Base-by-base conservation (phyloP, 1,284 basidiomycete genomes). In the Pyrrhoderma lamaoense region DNA sequence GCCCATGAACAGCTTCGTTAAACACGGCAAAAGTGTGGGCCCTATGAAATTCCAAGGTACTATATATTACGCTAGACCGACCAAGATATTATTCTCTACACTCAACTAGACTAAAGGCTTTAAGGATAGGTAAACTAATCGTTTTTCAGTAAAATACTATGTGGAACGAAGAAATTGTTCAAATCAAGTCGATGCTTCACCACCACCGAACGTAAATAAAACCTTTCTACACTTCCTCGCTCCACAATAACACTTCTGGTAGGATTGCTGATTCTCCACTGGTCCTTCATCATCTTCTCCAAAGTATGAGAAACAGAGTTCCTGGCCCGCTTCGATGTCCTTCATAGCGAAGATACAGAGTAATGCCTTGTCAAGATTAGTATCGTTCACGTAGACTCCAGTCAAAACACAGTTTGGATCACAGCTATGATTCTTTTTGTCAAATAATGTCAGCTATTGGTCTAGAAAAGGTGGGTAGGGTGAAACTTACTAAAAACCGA, bases 401-500 rank as follows among this genome's bases (percentile, higher is more conserved):
- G 76, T 73, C 9, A 91, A 75, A 3, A 65, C 65, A 56, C 88
- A 80, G 63, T 95, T 96, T 0, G 93, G 91, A 56, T 90, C 82
- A 62, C 92, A 95, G 14, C 86, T 91, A 61, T 95, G 91, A 60
- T 93, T 93, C 88, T 91, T 55, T 13, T 58, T 55, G 66, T 65
- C 53, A 57, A 27, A 14, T 11, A 27, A 22, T n/a, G n/a, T n/a
- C n/a, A n/a, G n/a, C n/a, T n/a, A n/a, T n/a, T n/a, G n/a, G n/a
- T n/a, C n/a, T n/a, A n/a, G n/a, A n/a, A n/a, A n/a, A n/a, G n/a
- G n/a, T n/a, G n/a, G n/a, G n/a, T n/a, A n/a, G n/a, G n/a, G n/a
- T 8, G n/a, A 8, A 3, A 67, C 73, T 62, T 61, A 80, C 81
- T 60, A 85, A 59, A 59, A 82, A 86, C 14, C 82, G 72, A 37